Conservation (phyloP, 306 rosid genomes). For the Pueraria montana region DNA sequence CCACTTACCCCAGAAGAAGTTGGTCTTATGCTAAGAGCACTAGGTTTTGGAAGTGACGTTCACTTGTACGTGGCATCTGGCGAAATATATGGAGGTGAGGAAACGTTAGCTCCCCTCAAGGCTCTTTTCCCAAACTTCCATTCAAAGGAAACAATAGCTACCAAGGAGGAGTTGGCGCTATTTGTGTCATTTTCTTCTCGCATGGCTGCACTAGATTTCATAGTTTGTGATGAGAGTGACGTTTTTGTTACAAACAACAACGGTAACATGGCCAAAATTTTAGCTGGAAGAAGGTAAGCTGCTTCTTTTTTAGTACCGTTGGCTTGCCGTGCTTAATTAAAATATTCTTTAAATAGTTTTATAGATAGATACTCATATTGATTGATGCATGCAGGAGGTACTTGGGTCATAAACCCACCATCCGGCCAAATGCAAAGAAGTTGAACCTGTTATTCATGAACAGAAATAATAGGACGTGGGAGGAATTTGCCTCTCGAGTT, state of each 20-base stretch:
- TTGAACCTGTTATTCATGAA: conserved; percentile 64
- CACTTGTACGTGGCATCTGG: conserved; percentile 96
- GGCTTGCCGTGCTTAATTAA: too few species aligned
- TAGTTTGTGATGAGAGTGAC: conserved; percentile 83
- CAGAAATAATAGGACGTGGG: conserved; percentile 74
- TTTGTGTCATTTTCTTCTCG: conserved; percentile 89
- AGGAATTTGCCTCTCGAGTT: conserved; percentile 72
- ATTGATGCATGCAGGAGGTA: too few species aligned
- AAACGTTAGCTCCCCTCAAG: conserved; percentile 80
- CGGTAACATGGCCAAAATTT: conserved; percentile 97
- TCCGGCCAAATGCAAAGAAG: conserved; percentile 86
- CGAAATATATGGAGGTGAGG: conserved; percentile 85
- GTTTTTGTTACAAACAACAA: conserved; percentile 92
- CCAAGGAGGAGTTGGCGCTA: conserved; percentile 75
- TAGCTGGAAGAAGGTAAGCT: conserved; percentile 92
- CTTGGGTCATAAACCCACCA: conserved; percentile 89
- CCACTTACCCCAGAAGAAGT: conserved; percentile 98
- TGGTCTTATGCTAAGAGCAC: conserved; percentile 90
- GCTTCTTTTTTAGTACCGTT: neutral
- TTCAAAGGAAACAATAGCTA: conserved; percentile 81
- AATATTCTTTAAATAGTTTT: too few species aligned
- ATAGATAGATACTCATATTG: too few species aligned
- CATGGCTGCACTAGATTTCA: conserved; percentile 91
- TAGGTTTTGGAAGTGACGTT: conserved; percentile 77
- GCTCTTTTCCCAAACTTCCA: conserved; percentile 82